phyloP scores from a whole-genome alignment of 768 basidiomycete genomes.

The Dentipellis sp. region DNA sequence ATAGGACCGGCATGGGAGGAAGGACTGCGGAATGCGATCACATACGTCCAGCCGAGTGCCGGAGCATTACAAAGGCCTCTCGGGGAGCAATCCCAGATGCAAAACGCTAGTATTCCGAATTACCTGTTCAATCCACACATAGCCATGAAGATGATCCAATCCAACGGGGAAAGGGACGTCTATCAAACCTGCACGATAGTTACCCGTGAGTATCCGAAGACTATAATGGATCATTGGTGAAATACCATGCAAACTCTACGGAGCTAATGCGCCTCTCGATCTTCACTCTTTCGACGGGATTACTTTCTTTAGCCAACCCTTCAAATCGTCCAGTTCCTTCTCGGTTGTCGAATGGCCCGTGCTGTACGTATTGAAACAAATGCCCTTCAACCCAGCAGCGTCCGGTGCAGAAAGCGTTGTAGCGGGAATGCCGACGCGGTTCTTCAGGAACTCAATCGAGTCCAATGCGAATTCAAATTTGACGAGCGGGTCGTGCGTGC shows the following conservation, averaged over 20 bases:
- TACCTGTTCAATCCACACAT: no score
- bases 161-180: no score
- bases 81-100: no score
- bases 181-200: no score
- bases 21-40: no score
- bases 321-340: slow-evolving; percentile 63
- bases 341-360: slow-evolving; percentile 57
- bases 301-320: slow-evolving; percentile 56
- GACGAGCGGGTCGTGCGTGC: slow-evolving; percentile 68
- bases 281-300: slow-evolving; percentile 24
- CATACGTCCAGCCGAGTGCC: no score
- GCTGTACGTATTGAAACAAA: slow-evolving; percentile 59
- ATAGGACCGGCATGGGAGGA: no score
- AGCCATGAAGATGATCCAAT: no score
- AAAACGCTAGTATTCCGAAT: no score
- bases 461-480: slow-evolving; percentile 39
- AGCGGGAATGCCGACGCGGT: slow-evolving; percentile 36
- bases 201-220: no score
- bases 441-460: slow-evolving; percentile 49
- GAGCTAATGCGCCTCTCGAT: background rate
- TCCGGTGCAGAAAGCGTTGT: slow-evolving; percentile 26
- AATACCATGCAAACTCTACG: background rate
- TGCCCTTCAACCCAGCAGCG: slow-evolving; percentile 36
- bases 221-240: no score
- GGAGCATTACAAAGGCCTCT: no score